Base-by-base conservation (phyloP, 2,329 filamentous ascomycete genomes). In the Emmonsia crescens region DNA sequence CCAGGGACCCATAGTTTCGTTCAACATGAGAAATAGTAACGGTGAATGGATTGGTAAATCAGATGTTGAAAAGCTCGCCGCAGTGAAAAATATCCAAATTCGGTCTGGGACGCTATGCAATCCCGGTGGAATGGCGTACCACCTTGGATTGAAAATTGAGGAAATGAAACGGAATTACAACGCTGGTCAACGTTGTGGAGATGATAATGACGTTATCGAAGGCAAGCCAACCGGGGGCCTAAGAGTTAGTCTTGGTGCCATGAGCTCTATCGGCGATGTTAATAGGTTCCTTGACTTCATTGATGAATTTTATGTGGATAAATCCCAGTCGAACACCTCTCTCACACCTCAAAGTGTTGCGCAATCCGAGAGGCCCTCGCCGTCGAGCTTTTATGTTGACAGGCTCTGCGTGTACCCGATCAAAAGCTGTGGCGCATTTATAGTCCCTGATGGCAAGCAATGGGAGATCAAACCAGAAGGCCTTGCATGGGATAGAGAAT, bases 401-500 rank as follows among this genome's bases (percentile, higher is more conserved):
- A 80, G 79, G 60, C 81, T 92, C 19, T 85, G 81, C 0, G 83
- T 97, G 0, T 99, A 91, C 70, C 94, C 94, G 0, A 92, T 99
- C 70, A 99, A 99, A 74, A 96, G 91, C 71, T 97, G 94, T 69
- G 89, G 86, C 19, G 89, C 89, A 0, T 96, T 88, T 72, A 78
- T 78, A 42, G 80, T 97, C 36, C 87, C 91, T 1, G 64, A 75
- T 0, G 81, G 78, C 1, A 77, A 76, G 8, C 71, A 79, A 16
- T 99, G 94, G 94, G 85, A 89, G 68, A 81, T 97, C 24, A 84
- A 83, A 61, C 79, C 83, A 8, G 91, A 96, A 76, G 94, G 94
- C 0, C 79, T 99, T 2, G 88, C 86, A 9, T 97, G 93, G 91
- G 94, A 99, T 73, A 83, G 94, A 64, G 93, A 97, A 77, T 99